Base-by-base conservation (phyloP, 139 green algal genomes). In the Chlamydomonas sp. region DNA sequence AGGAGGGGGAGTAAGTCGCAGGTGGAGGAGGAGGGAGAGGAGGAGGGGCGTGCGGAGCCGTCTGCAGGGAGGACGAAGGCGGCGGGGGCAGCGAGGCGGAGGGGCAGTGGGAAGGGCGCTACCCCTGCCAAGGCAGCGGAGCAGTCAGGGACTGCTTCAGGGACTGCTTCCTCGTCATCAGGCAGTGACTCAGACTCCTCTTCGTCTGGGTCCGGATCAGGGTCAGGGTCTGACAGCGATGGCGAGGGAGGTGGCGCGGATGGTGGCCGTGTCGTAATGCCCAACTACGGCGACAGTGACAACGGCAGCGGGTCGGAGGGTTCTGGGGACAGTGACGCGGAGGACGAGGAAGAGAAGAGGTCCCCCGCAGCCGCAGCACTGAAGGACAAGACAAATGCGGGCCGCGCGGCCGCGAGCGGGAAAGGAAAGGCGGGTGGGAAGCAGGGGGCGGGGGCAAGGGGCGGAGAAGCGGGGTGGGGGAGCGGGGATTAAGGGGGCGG, bases 281-380 rank as follows among this genome's bases (percentile, higher is more conserved):
- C 80, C 57, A 59, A 85, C 31, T 84, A 76, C 79, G 79, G 31
- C 14, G n/a, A n/a, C n/a, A n/a, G n/a, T n/a, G n/a, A n/a, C n/a
- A n/a, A n/a, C n/a, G n/a, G n/a, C n/a, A n/a, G n/a, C n/a, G n/a
- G n/a, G n/a, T n/a, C n/a, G n/a, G n/a, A n/a, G n/a, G n/a, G n/a
- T n/a, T n/a, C n/a, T n/a, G n/a, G n/a, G n/a, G n/a, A n/a, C n/a
- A n/a, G n/a, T n/a, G n/a, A n/a, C n/a, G n/a, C n/a, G n/a, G n/a
- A n/a, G n/a, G n/a, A n/a, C n/a, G n/a, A n/a, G n/a, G n/a, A n/a
- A n/a, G n/a, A n/a, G n/a, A n/a, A n/a, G n/a, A 77, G 8, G 3
- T 77, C 20, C 6, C 78, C 80, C 0, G 16, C 10, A 2, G 60
- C 57, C 15, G 80, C 78, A 14, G 59, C 57, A 58, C 12, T 20